Evolutionary conservation across 768 basidiomycete genomes (phyloP).

Genomic region (Neoboletus brunneissimus): DNA sequence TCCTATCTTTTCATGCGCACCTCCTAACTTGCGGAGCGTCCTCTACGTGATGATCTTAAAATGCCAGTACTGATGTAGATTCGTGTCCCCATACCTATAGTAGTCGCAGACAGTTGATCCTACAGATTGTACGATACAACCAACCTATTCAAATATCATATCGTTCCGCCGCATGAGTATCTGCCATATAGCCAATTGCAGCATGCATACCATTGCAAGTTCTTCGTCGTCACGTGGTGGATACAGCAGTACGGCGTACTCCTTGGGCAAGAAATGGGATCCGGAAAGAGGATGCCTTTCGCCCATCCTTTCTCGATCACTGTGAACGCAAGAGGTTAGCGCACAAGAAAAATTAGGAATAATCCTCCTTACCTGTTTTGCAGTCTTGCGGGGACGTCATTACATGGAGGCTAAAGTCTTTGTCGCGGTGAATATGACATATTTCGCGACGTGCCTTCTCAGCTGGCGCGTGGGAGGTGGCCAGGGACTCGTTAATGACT

Average conservation of each 20-base stretch:
- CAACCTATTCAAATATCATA: neutral
- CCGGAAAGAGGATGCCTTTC: conserved; percentile 2
- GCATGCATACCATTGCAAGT: conserved; percentile 1
- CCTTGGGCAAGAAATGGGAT: neutral
- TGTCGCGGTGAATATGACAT: neutral
- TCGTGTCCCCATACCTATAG: neutral
- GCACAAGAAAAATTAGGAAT: neutral
- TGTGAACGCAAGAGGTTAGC: neutral
- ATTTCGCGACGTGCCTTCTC: neutral
- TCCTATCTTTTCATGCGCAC: too few relatives aligned
- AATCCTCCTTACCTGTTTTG: neutral
- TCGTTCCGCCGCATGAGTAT: neutral
- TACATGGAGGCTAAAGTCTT: neutral
- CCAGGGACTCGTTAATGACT: neutral
- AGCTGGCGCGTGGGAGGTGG: neutral
- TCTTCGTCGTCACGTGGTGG: conserved; percentile 2
- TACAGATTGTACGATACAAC: too few relatives aligned
- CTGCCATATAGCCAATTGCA: neutral
- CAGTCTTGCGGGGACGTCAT: neutral
- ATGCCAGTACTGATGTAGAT: neutral
- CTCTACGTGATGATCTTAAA: neutral
- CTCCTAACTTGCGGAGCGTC: too few relatives aligned
- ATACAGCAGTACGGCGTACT: neutral
- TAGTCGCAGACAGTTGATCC: neutral
- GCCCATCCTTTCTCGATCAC: conserved; percentile 7